These are phyloP conservation scores for Nigrospora osmanthi DNA, from an alignment of 2,329 filamentous ascomycete genomes.

Conservation along the genomic window DNA sequence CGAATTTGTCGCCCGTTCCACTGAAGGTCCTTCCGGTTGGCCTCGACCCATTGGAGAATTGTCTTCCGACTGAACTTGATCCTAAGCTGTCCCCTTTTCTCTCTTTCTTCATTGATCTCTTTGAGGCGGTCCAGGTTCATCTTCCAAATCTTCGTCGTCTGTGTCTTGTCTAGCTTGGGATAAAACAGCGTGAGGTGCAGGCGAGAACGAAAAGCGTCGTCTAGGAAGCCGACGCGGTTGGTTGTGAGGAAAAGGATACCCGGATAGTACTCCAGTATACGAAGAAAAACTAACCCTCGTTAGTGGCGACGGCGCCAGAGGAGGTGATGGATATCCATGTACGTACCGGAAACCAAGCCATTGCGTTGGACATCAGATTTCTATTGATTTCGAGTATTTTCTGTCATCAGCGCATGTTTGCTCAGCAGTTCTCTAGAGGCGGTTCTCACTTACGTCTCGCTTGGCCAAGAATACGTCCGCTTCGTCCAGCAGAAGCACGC, in stretches of 20 bases:
- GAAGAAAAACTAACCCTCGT: background rate
- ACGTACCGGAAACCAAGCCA: background rate
- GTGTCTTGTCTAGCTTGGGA: conserved; percentile 5
- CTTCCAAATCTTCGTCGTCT: background rate
- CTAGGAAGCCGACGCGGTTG: conserved; percentile 16
- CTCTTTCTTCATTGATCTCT: conserved; percentile 9
- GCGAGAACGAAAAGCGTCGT: conserved; percentile 16
- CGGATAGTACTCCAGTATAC: conserved; percentile 19
- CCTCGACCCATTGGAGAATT: conserved; percentile 1
- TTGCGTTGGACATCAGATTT: background rate
- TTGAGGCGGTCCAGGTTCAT: background rate
- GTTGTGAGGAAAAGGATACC: conserved; percentile 30
- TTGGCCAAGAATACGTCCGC: background rate
- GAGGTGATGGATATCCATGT: too few species aligned
- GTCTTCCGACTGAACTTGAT: background rate
- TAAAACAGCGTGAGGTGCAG: conserved; percentile 22
- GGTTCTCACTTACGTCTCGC: background rate
- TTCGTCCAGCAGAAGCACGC: background rate
- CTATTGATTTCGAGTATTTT: background rate
- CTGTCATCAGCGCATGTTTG: too few species aligned
- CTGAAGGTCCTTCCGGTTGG: background rate
- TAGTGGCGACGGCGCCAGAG: too few species aligned
- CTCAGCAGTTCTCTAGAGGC: too few species aligned
- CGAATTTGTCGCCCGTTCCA: conserved; percentile 7
- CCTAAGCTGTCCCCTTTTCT: background rate